Evolutionary conservation across 2,329 filamentous ascomycete species (phyloP), one percentile per base, ranked within the genome.

Genomic region (Talaromyces sp.): DNA sequence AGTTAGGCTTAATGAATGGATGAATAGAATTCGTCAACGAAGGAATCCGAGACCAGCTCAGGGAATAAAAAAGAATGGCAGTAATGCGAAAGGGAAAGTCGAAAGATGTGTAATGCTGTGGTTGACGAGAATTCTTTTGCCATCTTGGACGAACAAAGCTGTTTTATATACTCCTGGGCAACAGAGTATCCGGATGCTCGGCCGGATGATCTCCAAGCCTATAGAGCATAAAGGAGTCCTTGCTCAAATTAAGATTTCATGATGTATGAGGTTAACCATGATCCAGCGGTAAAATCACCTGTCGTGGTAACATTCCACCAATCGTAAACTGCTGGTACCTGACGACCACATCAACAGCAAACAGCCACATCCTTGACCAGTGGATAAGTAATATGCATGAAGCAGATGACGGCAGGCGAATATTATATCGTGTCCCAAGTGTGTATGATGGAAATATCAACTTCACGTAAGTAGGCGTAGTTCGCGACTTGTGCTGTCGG

Each of bases 11-110:
- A 56, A 56, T 56, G 53, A 56, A 38, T 38, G 31, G 10, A 38
- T 36, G 31, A 54, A 54, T 54, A 13, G 29, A 19, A 54, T 54
- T 51, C 25, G 29, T 38, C 5, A 27, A 53, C 45, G 56, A 49
- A 64, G 43, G 22, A 61, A 47, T 59, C 34, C 27, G 54, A 64
- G 38, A 61, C 56, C 56, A 59, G 56, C 56, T 59, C 56, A 45
- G 38, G 5, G 22, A 22, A n/a, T 29, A 27, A 15, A 59, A 59
- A 59, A n/a, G 36, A 43, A 59, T 27, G 56, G 15, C 34, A 34
- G n/a, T 15, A 6, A 58, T 38, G 31, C 25, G 36, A 45, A n/a
- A 17, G 45, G 15, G 13, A 31, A 43, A 29, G 15, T 13, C 11
- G n/a, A 56, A 10, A 13, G 15, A 38, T n/a, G 27, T 58, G 19